A percentile compares a stretch with the other conserved stretches of the same genome.
These are phyloP conservation scores for Salix udensis DNA, from an alignment of 345 rosid species.

Conservation along the genomic window DNA sequence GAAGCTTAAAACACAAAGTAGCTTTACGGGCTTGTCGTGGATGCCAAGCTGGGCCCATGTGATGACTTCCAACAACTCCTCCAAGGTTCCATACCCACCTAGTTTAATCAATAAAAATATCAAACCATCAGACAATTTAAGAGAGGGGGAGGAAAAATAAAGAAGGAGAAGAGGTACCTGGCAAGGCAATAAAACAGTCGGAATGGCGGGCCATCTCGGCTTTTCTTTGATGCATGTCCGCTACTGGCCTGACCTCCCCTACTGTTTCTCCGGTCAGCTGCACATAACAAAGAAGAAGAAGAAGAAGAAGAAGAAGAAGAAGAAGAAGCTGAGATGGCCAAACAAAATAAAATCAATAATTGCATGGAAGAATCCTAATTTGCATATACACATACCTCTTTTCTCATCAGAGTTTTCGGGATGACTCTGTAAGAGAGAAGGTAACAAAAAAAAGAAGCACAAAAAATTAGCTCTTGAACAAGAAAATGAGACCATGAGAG, in stretches of 20 bases:
- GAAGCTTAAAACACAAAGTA: not conserved
- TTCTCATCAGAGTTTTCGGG: constrained; percentile 82
- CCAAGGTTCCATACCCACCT: constrained; percentile 53
- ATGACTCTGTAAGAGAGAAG: constrained; percentile 49
- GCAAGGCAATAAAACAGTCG: constrained; percentile 49
- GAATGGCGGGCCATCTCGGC: constrained; percentile 51
- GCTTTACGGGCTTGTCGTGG: constrained; percentile 50
- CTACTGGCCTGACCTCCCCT: constrained; percentile 44
- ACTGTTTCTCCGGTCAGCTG: constrained; percentile 69
- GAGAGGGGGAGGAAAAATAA: not conserved
- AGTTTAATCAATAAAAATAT: not conserved
- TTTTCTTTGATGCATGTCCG: constrained; percentile 49
- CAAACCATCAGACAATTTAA: not conserved
- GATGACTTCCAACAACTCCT: constrained; percentile 43
- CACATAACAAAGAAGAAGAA: not conserved
- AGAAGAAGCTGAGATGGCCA: not conserved
- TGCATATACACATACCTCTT: constrained; percentile 51
- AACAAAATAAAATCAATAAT: not conserved
- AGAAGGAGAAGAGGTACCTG: constrained; percentile 25
- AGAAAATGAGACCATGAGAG: not conserved
- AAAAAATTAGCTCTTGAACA: not conserved
- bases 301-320: not conserved
- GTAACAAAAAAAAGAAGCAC: not conserved
- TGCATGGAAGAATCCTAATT: not conserved
- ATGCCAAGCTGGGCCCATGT: constrained; percentile 52